Conservation (phyloP, 1,139 yeast genomes). For the Taphrina confusa region DNA sequence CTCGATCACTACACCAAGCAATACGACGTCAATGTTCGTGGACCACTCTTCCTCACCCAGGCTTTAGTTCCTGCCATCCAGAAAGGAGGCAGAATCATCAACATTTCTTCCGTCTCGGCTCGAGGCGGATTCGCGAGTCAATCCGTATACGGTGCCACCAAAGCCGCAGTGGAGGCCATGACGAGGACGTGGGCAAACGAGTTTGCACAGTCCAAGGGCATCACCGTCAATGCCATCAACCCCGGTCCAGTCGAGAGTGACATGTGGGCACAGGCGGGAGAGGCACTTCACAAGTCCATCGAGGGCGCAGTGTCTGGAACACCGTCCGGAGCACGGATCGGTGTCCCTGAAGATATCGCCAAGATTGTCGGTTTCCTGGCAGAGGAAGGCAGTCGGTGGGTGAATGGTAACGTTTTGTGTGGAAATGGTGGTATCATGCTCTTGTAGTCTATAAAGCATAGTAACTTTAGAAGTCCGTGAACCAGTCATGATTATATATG, state of each 20-base stretch:
- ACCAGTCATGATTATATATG: too few species aligned
- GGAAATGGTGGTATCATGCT: slow-evolving; percentile 32
- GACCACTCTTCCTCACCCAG: slow-evolving; percentile 19
- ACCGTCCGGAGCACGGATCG: slow-evolving; percentile 27
- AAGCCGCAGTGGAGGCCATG: slow-evolving; percentile 39
- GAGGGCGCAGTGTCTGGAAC: not conserved
- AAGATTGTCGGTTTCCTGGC: slow-evolving; percentile 30
- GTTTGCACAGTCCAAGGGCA: slow-evolving; percentile 19
- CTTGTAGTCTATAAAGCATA: not conserved
- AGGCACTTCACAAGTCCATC: not conserved
- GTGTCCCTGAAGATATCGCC: slow-evolving; percentile 31
- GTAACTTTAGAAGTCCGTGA: too few species aligned
- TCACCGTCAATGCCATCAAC: slow-evolving; percentile 30
- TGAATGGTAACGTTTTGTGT: slow-evolving; percentile 25
- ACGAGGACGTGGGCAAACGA: slow-evolving; percentile 30
- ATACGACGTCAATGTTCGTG: slow-evolving; percentile 28
- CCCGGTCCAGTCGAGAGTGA: slow-evolving; percentile 30
- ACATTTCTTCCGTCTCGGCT: slow-evolving; percentile 31
- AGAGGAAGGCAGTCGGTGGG: slow-evolving; percentile 27
- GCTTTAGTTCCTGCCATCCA: slow-evolving; percentile 13
- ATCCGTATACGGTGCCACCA: slow-evolving; percentile 46
- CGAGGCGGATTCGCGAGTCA: slow-evolving; percentile 45
- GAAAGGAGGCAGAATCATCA: slow-evolving; percentile 30
- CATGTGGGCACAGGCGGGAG: slow-evolving; percentile 15
- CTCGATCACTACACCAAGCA: slow-evolving; percentile 18